These are phyloP conservation scores for Epichloe sp. DNA, from an alignment of 2,329 filamentous ascomycete species.

Conservation along the genomic window DNA sequence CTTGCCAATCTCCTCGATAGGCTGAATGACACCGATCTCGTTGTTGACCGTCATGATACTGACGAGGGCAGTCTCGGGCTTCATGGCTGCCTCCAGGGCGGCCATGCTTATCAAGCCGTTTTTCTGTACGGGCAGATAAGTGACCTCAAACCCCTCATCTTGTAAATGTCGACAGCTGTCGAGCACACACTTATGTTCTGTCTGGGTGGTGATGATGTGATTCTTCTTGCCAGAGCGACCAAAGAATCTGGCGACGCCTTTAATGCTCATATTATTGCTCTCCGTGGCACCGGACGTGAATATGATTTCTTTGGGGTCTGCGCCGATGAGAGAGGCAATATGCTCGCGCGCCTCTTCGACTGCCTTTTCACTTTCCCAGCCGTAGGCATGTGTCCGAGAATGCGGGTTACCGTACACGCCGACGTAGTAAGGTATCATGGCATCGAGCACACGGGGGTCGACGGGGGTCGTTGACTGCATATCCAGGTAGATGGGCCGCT, in stretches of 20 bases:
- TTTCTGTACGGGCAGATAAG: conserved; percentile 82
- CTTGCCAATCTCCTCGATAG: conserved; percentile 82
- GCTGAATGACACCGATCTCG: conserved; percentile 98
- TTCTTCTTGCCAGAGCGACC: conserved; percentile 90
- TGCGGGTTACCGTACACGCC: conserved; percentile 95
- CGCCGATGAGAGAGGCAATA: conserved; percentile 77
- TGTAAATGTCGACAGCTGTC: conserved; percentile 95
- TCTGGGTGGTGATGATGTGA: conserved; percentile 95
- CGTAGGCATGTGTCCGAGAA: conserved; percentile 93
- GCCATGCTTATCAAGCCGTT: conserved; percentile 79
- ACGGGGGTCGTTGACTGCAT: conserved; percentile 96
- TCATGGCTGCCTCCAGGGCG: conserved; percentile 76
- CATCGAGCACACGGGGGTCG: conserved; percentile 86
- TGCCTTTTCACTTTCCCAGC: conserved; percentile 94
- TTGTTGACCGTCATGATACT: conserved; percentile 99
- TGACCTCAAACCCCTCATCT: conserved; percentile 91
- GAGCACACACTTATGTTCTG: conserved; percentile 96
- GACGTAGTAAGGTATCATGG: conserved; percentile 91
- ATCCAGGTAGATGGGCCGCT: conserved; percentile 90
- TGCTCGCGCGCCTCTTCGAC: conserved; percentile 77
- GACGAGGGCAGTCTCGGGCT: conserved; percentile 80
- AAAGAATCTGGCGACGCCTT: conserved; percentile 93
- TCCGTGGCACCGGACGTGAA: conserved; percentile 97
- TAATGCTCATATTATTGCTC: conserved; percentile 99
- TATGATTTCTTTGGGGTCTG: conserved; percentile 94